A percentile compares a stretch with the other conserved stretches of the same genome.
Conservation (phyloP, 768 basidiomycete species). For the Russula foetens region DNA sequence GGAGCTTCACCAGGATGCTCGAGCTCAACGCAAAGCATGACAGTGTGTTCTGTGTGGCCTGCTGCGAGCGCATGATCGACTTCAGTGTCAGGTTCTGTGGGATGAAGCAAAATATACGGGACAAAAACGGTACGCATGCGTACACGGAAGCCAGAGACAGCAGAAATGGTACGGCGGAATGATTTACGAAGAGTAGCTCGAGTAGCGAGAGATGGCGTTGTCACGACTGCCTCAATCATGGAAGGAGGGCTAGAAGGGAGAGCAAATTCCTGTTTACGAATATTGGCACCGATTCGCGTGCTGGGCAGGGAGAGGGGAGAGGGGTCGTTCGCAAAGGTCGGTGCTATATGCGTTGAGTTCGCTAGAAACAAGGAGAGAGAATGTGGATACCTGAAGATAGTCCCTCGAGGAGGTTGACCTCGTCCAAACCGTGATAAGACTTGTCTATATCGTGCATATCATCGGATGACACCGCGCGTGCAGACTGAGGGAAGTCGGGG, state of each 20-base stretch:
- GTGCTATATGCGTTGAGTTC: constrained; percentile 29
- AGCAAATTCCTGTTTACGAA: constrained; percentile 56
- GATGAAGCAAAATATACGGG: constrained; percentile 64
- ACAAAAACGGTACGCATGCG: constrained; percentile 94
- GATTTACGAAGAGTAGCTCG: constrained; percentile 77
- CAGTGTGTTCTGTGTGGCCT: constrained; percentile 73
- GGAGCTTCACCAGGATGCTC: constrained; percentile 67
- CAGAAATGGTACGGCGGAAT: constrained; percentile 68
- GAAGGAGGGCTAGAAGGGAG: constrained; percentile 40
- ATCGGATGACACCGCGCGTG: constrained; percentile 22
- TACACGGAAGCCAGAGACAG: constrained; percentile 78
- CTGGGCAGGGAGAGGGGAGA: constrained; percentile 49
- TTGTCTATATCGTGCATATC: constrained; percentile 33
- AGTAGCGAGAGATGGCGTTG: constrained; percentile 23
- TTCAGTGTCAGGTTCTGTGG: constrained; percentile 26
- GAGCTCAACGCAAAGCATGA: constrained; percentile 86
- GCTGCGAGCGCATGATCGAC: constrained; percentile 43
- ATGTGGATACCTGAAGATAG: constrained; percentile 44
- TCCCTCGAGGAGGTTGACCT: constrained; percentile 62
- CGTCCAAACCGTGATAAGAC: constrained; percentile 44
- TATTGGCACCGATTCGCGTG: constrained; percentile 58
- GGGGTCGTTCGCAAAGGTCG: constrained; percentile 32
- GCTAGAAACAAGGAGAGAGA: background rate
- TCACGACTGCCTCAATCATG: constrained; percentile 33
- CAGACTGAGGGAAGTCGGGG: constrained; percentile 28